These are phyloP conservation scores for Penicillium sp. DNA, from an alignment of 2,329 filamentous ascomycete species.

Conservation along the genomic window DNA sequence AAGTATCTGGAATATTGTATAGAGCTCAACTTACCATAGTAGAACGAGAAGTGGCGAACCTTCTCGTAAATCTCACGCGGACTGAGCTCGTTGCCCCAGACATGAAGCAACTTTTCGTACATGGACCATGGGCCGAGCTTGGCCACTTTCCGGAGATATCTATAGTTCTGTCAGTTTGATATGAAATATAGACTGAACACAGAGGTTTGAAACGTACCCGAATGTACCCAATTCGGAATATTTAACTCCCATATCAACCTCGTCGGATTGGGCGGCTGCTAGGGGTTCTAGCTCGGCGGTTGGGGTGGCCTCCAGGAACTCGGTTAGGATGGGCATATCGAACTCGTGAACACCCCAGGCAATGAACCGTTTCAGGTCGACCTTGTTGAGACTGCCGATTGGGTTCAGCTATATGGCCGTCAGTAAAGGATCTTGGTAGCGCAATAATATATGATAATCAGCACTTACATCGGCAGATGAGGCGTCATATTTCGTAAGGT, in stretches of 20 bases:
- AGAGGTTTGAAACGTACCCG: conserved; percentile 37
- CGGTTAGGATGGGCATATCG: conserved; percentile 66
- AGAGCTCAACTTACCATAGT: conserved; percentile 26
- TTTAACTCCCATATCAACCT: conserved; percentile 62
- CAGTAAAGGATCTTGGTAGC: conserved; percentile 57
- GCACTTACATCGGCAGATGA: conserved; percentile 60
- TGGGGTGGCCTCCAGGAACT: conserved; percentile 69
- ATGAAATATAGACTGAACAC: not conserved
- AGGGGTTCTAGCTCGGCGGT: conserved; percentile 72
- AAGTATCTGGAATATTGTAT: not conserved
- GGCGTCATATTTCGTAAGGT: conserved; percentile 75
- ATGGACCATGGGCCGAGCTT: conserved; percentile 62
- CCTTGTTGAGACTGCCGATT: conserved; percentile 63
- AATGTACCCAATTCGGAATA: conserved; percentile 62
- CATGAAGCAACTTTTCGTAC: conserved; percentile 59
- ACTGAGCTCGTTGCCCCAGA: conserved; percentile 52
- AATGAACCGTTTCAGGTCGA: conserved; percentile 74
- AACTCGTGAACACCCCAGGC: conserved; percentile 66
- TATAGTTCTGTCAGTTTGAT: conserved; percentile 56
- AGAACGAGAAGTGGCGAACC: conserved; percentile 50
- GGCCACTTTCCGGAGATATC: conserved; percentile 60
- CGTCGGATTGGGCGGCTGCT: conserved; percentile 64
- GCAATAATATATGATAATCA: not conserved
- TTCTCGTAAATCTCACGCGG: conserved; percentile 56
- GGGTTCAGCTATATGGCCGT: conserved; percentile 39